Evolutionary conservation across 2,329 filamentous ascomycete species (phyloP), one percentile per base, ranked within the genome.

Genomic region (Simplicillium aogashimaense): DNA sequence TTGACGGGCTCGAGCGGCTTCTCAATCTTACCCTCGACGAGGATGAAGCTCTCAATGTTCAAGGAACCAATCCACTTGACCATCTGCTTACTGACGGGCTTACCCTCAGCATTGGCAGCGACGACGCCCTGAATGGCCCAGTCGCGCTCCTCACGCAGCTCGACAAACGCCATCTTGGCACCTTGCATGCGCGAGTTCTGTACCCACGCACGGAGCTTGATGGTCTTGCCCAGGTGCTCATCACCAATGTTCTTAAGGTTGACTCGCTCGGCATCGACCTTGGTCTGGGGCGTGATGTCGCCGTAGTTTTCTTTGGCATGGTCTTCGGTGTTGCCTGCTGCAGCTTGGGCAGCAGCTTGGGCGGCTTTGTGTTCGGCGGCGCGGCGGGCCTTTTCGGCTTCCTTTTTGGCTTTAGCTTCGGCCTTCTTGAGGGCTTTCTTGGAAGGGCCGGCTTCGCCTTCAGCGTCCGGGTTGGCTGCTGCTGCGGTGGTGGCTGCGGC

Each of bases 91-190:
- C 78, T 84, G 30, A 88, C 75, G 7, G 65, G 64, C 37, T 66
- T 74, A 29, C 72, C 78, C 53, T 87, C 77, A 53, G 76, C 76
- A 57, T 70, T 94, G 38, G 76, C 82, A 14, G 76, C 72, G 13
- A 87, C 69, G 30, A 95, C 82, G 38, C 83, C 87, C 67, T 95
- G 89, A 31, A 95, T 81, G 18, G 81, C 83, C 70, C 83, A 81
- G 54, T 80, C 74, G 44, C 74, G 69, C 59, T 85, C 79, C 61
- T 87, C 75, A 47, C 86, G 76, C 51, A 97, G 72, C 66, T 92
- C 87, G 53, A 95, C 65, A 66, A 95, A 95, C 33, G 80, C 83
- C 68, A 95, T 83, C 70, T 95, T 95, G 50, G 88, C 87, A 44
- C 84, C 82, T 67, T 97, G 90, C 52, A 83, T 81, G 49, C 90